phyloP scores from a whole-genome alignment of 306 rosid genomes.

The Sophora flavescens region DNA sequence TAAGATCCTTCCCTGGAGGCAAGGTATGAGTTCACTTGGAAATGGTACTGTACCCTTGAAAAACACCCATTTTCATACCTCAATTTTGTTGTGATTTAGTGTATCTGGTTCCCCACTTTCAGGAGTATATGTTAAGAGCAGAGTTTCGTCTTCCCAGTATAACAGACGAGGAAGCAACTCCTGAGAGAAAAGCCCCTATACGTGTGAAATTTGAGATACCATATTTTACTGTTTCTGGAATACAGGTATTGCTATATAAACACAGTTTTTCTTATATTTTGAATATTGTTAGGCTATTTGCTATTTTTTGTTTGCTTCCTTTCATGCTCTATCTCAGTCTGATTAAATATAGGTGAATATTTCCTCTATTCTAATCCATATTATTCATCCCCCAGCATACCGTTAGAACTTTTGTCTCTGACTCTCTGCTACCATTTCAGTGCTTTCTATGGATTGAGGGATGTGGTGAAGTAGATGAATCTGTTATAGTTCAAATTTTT shows the following conservation, averaged over 20 bases:
- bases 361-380: constrained; percentile 11
- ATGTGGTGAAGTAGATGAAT: constrained; percentile 36
- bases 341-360: constrained; percentile 29
- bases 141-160: constrained; percentile 85
- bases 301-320: constrained; percentile 20
- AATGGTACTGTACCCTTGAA: constrained; percentile 37
- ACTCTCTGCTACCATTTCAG: background rate
- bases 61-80: constrained; percentile 21
- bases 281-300: constrained; percentile 30
- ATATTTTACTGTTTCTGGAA: constrained; percentile 93
- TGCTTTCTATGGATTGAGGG: constrained; percentile 14
- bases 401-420: background rate
- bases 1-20: constrained; percentile 98
- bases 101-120: constrained; percentile 19
- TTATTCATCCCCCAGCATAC: background rate
- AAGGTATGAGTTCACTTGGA: constrained; percentile 63
- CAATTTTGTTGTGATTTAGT: background rate
- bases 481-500: constrained; percentile 19
- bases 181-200: constrained; percentile 93
- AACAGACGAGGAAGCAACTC: constrained; percentile 80
- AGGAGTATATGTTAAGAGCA: constrained; percentile 94
- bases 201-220: constrained; percentile 95
- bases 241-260: constrained; percentile 65
- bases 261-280: constrained; percentile 29
- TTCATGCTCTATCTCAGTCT: constrained; percentile 14